phyloP scores from a whole-genome alignment of 371 early-diverging fungal genomes.

The Apophysomyces trapeziformis region DNA sequence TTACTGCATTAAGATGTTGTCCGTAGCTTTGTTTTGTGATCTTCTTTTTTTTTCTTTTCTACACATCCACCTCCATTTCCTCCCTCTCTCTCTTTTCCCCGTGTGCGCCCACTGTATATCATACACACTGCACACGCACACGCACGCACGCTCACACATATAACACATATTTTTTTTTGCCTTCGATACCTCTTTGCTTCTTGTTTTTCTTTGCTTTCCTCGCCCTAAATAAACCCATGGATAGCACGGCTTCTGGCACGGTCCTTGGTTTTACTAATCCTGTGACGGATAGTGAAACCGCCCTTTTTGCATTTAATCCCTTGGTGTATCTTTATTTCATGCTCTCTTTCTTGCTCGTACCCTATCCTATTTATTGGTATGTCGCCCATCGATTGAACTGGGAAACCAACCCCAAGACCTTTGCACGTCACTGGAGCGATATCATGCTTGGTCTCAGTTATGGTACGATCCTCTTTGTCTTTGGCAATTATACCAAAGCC shows the following conservation, averaged over 20 bases:
- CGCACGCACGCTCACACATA: too few species aligned
- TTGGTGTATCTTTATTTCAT: constrained; percentile 59
- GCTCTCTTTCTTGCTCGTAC: constrained; percentile 57
- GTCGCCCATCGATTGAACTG: constrained; percentile 64
- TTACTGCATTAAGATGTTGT: too few species aligned
- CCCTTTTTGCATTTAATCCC: constrained; percentile 55
- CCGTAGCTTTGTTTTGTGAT: neutral
- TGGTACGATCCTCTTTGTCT: constrained; percentile 74
- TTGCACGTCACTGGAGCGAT: constrained; percentile 72
- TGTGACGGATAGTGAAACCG: constrained; percentile 26
- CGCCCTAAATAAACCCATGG: constrained; percentile 3
- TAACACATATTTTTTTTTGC: neutral
- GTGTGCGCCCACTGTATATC: too few species aligned
- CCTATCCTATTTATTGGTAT: constrained; percentile 59
- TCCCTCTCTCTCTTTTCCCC: too few species aligned
- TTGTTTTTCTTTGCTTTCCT: neutral
- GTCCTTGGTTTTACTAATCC: constrained; percentile 31
- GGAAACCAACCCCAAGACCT: constrained; percentile 67
- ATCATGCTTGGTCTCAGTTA: constrained; percentile 59
- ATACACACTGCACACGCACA: too few species aligned
- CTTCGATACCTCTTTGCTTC: neutral
- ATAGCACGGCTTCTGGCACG: constrained; percentile 22
- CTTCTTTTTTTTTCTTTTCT: constrained; percentile 3
- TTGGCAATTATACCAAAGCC: constrained; percentile 80
- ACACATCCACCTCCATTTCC: too few species aligned